Evolutionary conservation across 1,139 yeast species (phyloP).

Genomic region (Kurtzmaniella natalensis): DNA sequence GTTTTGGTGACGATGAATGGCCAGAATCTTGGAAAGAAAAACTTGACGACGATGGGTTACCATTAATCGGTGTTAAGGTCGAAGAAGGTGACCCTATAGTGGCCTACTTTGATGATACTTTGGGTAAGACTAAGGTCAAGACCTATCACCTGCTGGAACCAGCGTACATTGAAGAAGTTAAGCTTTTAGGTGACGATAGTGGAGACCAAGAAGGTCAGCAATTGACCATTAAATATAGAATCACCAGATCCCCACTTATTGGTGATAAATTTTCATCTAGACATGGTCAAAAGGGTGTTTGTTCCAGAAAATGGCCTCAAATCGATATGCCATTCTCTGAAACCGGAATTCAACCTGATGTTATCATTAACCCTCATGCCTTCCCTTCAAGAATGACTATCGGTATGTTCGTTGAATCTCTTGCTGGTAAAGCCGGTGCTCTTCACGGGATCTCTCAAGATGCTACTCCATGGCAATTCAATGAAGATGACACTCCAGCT

Average conservation of each 20-base stretch:
- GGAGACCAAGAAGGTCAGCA: constrained; percentile 79
- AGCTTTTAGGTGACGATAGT: constrained; percentile 79
- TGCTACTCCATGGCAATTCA: constrained; percentile 93
- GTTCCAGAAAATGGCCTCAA: constrained; percentile 97
- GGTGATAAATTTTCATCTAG: constrained; percentile 98
- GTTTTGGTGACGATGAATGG: constrained; percentile 91
- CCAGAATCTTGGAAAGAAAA: constrained; percentile 86
- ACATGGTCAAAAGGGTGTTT: constrained; percentile 99
- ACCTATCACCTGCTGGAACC: constrained; percentile 94
- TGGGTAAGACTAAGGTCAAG: constrained; percentile 87
- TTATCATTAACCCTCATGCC: constrained; percentile 96
- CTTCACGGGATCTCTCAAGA: constrained; percentile 97
- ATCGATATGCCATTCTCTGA: constrained; percentile 97
- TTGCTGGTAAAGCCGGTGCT: constrained; percentile 98
- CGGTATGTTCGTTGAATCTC: constrained; percentile 98
- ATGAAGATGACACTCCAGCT: constrained; percentile 92
- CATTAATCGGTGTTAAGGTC: constrained; percentile 80
- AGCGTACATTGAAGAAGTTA: constrained; percentile 93
- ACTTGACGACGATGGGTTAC: constrained; percentile 90
- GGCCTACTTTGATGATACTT: constrained; percentile 87
- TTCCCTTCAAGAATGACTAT: constrained; percentile 99
- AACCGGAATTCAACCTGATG: constrained; percentile 94
- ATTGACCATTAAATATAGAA: constrained; percentile 83
- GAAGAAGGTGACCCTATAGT: constrained; percentile 96
- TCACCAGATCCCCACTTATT: constrained; percentile 88